phyloP scores from a whole-genome alignment of 331 rosid genomes.

The Rosa hybrid region DNA sequence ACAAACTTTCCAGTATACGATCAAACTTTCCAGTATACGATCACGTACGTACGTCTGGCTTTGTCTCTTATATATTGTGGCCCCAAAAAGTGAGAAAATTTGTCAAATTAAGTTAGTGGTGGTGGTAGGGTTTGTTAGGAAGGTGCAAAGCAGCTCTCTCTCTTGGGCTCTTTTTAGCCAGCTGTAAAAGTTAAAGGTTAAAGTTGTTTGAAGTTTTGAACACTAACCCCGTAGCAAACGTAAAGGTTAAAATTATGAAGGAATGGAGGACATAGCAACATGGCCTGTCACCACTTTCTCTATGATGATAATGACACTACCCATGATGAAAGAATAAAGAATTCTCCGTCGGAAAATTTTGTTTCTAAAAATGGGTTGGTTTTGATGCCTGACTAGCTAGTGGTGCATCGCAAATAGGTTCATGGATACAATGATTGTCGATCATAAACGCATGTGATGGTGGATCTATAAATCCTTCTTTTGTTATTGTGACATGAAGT shows the following conservation, averaged over 20 bases:
- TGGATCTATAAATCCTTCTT: not conserved
- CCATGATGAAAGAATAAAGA: not conserved
- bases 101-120: not conserved
- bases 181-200: not conserved
- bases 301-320: not conserved
- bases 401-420: not conserved
- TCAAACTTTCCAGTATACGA: constrained; percentile 3
- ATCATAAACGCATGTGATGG: not conserved
- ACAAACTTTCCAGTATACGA: not conserved
- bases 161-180: not conserved
- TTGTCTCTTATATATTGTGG: constrained; percentile 1
- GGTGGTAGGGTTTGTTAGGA: not conserved
- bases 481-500: not conserved
- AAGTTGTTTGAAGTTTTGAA: not conserved
- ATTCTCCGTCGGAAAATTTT: not conserved
- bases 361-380: not conserved
- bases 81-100: not conserved
- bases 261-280: not conserved
- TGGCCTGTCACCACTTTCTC: not conserved
- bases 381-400: not conserved
- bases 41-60: constrained; percentile 8
- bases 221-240: not conserved
- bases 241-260: not conserved
- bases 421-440: not conserved
- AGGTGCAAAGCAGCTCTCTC: not conserved